Percentiles rank a stretch among this genome's conserved stretches.
Evolutionary conservation across 148 eudicot genomes (phyloP).

Genomic region (Persicaria tinctoria): DNA sequence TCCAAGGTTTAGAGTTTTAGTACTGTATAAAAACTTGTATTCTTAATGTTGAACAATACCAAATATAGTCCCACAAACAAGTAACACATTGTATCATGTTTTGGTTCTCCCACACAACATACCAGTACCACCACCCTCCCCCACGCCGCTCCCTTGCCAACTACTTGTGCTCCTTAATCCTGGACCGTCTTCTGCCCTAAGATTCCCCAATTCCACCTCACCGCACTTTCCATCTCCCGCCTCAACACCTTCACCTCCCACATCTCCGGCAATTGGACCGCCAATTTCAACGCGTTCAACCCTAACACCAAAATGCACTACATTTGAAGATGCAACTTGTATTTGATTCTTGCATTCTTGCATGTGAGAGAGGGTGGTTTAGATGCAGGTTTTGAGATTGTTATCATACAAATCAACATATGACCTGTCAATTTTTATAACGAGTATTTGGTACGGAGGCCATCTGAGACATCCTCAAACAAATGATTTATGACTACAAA

Average conservation of each 20-base stretch:
- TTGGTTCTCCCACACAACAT: too few relatives aligned
- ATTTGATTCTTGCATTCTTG: not conserved
- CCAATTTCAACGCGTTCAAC: slow-evolving; percentile 6
- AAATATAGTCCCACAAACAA: too few relatives aligned
- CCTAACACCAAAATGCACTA: slow-evolving; percentile 10
- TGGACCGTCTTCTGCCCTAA: slow-evolving; percentile 80
- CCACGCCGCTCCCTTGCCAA: slow-evolving; percentile 36
- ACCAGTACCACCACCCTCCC: slow-evolving; percentile 22
- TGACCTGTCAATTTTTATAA: not conserved
- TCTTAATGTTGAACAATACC: too few relatives aligned
- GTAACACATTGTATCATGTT: too few relatives aligned
- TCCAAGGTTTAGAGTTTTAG: too few relatives aligned
- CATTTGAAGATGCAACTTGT: not conserved
- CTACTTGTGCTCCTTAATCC: slow-evolving; percentile 53
- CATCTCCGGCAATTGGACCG: slow-evolving; percentile 16
- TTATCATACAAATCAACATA: not conserved
- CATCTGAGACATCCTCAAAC: too few relatives aligned
- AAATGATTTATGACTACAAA: too few relatives aligned
- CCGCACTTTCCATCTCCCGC: slow-evolving; percentile 36
- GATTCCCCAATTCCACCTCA: slow-evolving; percentile 52
- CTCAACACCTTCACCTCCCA: slow-evolving; percentile 27
- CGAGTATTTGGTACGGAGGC: not conserved
- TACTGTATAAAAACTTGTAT: too few relatives aligned
- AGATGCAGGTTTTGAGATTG: not conserved
- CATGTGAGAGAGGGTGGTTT: not conserved